A percentile compares a stretch with the other conserved stretches of the same genome.
Evolutionary conservation across 441 rosid genomes (phyloP).

Genomic region (Macaranga tanarius): DNA sequence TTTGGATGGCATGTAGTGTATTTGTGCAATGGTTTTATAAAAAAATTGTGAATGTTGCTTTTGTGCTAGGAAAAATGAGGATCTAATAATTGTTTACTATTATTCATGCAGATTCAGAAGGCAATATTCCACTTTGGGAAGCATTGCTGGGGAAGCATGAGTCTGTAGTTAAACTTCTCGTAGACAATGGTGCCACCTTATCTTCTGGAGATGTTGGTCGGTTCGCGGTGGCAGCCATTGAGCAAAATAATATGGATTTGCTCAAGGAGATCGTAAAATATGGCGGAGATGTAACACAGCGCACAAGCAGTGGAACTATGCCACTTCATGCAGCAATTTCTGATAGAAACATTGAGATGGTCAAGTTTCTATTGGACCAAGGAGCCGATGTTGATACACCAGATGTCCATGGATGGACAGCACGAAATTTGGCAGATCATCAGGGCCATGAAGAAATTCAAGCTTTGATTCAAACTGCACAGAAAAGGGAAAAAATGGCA

Average conservation of each 20-base stretch:
- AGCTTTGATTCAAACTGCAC: slow-evolving; percentile 34
- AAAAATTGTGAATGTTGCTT: background rate
- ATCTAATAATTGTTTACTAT: background rate
- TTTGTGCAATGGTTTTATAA: background rate
- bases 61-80: background rate
- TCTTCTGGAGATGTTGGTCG: slow-evolving; percentile 53
- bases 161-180: slow-evolving; percentile 47
- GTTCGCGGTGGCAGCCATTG: slow-evolving; percentile 56
- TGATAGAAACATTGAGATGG: slow-evolving; percentile 68
- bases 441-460: slow-evolving; percentile 75
- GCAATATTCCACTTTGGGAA: slow-evolving; percentile 85
- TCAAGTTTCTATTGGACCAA: slow-evolving; percentile 64
- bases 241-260: slow-evolving; percentile 57
- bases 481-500: slow-evolving; percentile 28
- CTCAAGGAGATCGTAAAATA: slow-evolving; percentile 51
- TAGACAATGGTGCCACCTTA: slow-evolving; percentile 65
- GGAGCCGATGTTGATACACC: slow-evolving; percentile 75
- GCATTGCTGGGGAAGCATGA: slow-evolving; percentile 69
- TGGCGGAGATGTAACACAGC: slow-evolving; percentile 64
- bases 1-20: background rate
- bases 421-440: slow-evolving; percentile 73
- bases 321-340: slow-evolving; percentile 77
- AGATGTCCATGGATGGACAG: slow-evolving; percentile 75
- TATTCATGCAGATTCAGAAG: slow-evolving; percentile 67
- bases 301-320: slow-evolving; percentile 48